Base-by-base conservation (phyloP, 1,139 yeast species). In the Protomyces inundatus region DNA sequence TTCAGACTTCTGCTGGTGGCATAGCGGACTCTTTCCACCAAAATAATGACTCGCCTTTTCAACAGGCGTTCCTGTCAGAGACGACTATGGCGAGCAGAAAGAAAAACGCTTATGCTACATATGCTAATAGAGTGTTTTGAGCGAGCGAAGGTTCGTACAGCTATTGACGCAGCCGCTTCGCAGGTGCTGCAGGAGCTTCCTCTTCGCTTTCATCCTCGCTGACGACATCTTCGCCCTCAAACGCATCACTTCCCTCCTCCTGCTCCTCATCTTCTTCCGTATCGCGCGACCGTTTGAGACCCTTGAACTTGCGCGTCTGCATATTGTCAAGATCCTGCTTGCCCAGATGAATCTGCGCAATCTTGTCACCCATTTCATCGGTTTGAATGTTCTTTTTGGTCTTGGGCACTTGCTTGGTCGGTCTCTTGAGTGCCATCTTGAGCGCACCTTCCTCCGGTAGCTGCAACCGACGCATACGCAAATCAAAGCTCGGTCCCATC, bases 301-400 rank as follows among this genome's bases (percentile, higher is more conserved):
- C 99, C 82, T 95, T 95, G 97, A 93, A 89, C 84, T 93, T 93
- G 79, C 98, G 85, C 10, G 98, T 91, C 78, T 93, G 98, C 74
- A 93, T 78, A 75, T 86, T 87, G 73, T 83, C 81, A 75, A 95
- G 81, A 75, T 93, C 98, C 80, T 93, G 99, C 76, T 87, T 87
- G 77, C 97, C 98, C 76, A 93, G 87, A 75, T 93, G 98, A 71
- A 93, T 84, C 78, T 93, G 89, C 70, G 97, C 99, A 69, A 93
- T 83, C 84, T 93, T 90, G 77, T 93, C 98, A 79, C 99, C 99
- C 88, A 93, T 84, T 67, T 80, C 73, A 74, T 95, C 98, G 55
- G 87, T 84, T 68, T 86, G 86, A 65, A 93, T 86, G 73, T 93
- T 93, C 90, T 95, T 95, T 82, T 87, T 87, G 67, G 82, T 84